Evolutionary conservation across 2,329 filamentous ascomycete species (phyloP).

Genomic region (Aspergillus intermedius): DNA sequence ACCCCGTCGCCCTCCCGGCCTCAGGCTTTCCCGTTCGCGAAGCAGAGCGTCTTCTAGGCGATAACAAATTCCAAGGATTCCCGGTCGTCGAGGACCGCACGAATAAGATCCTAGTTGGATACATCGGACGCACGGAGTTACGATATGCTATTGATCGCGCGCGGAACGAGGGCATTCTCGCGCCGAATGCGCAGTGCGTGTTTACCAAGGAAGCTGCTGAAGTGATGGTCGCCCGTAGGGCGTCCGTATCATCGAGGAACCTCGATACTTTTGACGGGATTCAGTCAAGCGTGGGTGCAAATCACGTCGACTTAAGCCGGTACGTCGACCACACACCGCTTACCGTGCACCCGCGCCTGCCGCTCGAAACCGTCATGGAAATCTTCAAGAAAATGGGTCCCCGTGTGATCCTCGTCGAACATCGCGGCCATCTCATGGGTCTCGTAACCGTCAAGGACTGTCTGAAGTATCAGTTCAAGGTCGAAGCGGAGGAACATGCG

Average conservation of each 20-base stretch:
- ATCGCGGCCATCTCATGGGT: slow-evolving; percentile 74
- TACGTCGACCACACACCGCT: slow-evolving; percentile 88
- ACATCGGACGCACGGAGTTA: slow-evolving; percentile 87
- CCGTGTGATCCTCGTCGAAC: slow-evolving; percentile 84
- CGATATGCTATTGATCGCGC: slow-evolving; percentile 82
- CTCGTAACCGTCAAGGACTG: slow-evolving; percentile 96
- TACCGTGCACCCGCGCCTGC: slow-evolving; percentile 81
- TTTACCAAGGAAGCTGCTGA: slow-evolving; percentile 56
- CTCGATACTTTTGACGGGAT: slow-evolving; percentile 56
- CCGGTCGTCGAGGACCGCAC: slow-evolving; percentile 73
- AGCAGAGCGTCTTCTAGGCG: slow-evolving; percentile 66
- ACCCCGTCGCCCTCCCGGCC: slow-evolving; percentile 66
- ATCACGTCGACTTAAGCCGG: slow-evolving; percentile 69
- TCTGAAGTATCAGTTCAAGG: slow-evolving; percentile 94
- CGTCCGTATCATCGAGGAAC: slow-evolving; percentile 15
- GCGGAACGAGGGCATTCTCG: slow-evolving; percentile 61
- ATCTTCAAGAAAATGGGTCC: slow-evolving; percentile 97
- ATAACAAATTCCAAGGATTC: slow-evolving; percentile 85
- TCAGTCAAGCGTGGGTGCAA: slow-evolving; percentile 49
- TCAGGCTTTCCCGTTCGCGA: slow-evolving; percentile 68
- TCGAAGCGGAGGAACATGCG: slow-evolving; percentile 71
- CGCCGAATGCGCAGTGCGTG: slow-evolving; percentile 62
- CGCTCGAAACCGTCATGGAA: slow-evolving; percentile 96
- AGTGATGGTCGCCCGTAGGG: slow-evolving; percentile 24
- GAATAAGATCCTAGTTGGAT: slow-evolving; percentile 72